Percentiles rank a stretch among this genome's conserved stretches.
These are phyloP conservation scores for Metschnikowia gelsemii DNA, from an alignment of 805 yeast genomes.

Conservation along the genomic window DNA sequence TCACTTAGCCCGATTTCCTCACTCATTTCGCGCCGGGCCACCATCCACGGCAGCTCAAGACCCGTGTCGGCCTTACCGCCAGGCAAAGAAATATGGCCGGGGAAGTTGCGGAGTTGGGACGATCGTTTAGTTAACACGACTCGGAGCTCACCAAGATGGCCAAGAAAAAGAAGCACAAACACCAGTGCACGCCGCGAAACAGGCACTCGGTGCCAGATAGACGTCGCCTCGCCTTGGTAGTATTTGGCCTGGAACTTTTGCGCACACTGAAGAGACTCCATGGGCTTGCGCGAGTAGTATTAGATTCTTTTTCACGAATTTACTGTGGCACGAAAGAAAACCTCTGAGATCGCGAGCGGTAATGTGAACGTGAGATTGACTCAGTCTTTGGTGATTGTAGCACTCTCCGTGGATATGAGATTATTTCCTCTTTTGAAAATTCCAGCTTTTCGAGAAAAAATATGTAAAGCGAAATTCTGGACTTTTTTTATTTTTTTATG, in stretches of 20 bases:
- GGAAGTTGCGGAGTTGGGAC: conserved; percentile 63
- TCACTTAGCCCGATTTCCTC: conserved; percentile 81
- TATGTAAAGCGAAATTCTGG: too few species aligned
- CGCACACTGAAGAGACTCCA: conserved; percentile 8
- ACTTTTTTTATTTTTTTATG: too few species aligned
- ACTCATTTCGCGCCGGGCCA: conserved; percentile 77
- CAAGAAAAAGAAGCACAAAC: conserved; percentile 68
- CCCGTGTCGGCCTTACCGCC: conserved; percentile 87
- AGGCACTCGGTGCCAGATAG: conserved; percentile 69
- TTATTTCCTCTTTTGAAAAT: too few species aligned
- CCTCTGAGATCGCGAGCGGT: too few species aligned
- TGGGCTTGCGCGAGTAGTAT: too few species aligned
- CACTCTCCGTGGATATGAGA: too few species aligned
- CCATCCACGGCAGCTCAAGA: conserved; percentile 64
- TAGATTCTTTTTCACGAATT: too few species aligned
- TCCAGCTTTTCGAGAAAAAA: too few species aligned
- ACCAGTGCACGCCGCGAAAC: conserved; percentile 73
- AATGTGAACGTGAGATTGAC: too few species aligned
- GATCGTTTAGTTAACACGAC: conserved; percentile 81
- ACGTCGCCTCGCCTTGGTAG: conserved; percentile 27
- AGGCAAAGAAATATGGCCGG: conserved; percentile 90
- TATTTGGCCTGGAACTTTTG: conserved; percentile 20
- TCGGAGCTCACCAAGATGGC: conserved; percentile 69
- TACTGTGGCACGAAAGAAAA: too few species aligned
- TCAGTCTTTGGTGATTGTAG: too few species aligned